Evolutionary conservation across 441 rosid species (phyloP).

Genomic region (Metrosideros polymorpha): DNA sequence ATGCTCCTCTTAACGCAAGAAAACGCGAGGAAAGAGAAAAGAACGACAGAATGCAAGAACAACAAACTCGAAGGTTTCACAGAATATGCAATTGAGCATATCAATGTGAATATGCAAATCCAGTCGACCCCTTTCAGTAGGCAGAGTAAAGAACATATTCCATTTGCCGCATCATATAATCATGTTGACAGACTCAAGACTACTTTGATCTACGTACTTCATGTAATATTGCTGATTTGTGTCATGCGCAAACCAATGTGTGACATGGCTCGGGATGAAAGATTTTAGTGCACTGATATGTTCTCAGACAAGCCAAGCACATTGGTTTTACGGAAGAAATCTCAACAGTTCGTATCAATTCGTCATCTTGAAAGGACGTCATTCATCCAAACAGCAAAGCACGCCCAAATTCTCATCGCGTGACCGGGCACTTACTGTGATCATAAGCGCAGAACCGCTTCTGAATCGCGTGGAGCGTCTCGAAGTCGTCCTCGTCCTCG

Average conservation of each 20-base stretch:
- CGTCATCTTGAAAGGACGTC: background rate
- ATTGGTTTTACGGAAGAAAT: background rate
- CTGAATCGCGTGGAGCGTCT: constrained; percentile 63
- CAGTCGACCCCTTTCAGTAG: too few relatives aligned
- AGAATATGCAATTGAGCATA: background rate
- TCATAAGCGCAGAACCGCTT: constrained; percentile 52
- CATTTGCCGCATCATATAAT: background rate
- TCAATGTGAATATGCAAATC: background rate
- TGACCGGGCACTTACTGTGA: background rate
- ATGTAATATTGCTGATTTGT: background rate
- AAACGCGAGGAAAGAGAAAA: background rate
- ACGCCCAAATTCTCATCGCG: background rate
- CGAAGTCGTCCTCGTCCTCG: constrained; percentile 66
- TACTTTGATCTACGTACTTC: background rate
- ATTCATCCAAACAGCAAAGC: background rate
- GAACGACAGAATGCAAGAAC: background rate
- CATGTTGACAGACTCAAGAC: background rate
- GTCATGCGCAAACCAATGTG: background rate
- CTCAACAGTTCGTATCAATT: background rate
- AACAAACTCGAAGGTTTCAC: background rate
- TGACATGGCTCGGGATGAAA: background rate
- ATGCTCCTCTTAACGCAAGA: background rate
- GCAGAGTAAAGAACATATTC: background rate
- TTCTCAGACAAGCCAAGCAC: background rate
- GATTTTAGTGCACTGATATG: background rate